Conservation (phyloP, 345 rosid species). For the Passiflora organensis region DNA sequence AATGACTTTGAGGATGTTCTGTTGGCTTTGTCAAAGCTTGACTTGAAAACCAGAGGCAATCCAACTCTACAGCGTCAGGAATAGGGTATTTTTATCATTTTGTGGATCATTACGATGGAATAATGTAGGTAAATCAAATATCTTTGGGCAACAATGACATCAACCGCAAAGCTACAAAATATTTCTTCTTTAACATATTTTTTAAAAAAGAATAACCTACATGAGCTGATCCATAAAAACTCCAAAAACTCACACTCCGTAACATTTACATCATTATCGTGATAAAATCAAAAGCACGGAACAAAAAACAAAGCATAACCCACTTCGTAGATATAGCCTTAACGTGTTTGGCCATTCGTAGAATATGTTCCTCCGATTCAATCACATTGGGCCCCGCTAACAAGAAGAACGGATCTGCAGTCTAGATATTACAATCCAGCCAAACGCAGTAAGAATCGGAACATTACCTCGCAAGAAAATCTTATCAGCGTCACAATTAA, state of each 20-base stretch:
- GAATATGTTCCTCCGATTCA: conserved; percentile 86
- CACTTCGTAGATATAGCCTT: conserved; percentile 66
- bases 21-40: conserved; percentile 97
- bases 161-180: too few species aligned
- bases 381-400: conserved; percentile 96
- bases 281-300: not conserved
- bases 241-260: too few species aligned
- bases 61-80: conserved; percentile 51
- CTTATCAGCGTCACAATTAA: not conserved
- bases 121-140: not conserved
- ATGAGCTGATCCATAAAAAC: too few species aligned
- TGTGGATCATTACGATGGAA: not conserved
- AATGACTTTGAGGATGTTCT: conserved; percentile 89
- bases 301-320: conserved; percentile 9
- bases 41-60: conserved; percentile 86
- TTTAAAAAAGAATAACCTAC: too few species aligned
- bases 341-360: conserved; percentile 69
- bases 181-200: too few species aligned
- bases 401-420: conserved; percentile 81
- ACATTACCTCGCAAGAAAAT: too few species aligned
- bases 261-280: too few species aligned
- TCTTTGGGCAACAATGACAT: too few species aligned
- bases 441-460: not conserved
- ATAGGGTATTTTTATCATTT: not conserved
- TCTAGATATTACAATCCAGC: conserved; percentile 30